These are phyloP conservation scores for Bombardia bombarda DNA, from an alignment of 495 filamentous ascomycete genomes.

Conservation along the genomic window DNA sequence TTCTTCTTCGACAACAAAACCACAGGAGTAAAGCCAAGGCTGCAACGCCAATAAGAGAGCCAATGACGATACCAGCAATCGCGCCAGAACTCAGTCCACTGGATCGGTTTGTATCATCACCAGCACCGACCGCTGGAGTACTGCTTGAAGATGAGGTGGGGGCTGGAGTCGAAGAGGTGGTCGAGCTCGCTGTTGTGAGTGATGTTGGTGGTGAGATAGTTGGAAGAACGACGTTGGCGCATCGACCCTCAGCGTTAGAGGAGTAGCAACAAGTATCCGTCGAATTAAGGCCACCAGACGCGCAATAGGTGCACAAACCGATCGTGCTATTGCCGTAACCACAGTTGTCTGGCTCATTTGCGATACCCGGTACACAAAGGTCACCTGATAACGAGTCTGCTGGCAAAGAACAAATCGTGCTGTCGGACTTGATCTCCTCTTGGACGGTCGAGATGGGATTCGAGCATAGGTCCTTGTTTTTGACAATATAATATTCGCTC, in stretches of 20 bases:
- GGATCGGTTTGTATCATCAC: no score
- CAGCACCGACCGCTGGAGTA: conserved; percentile 30
- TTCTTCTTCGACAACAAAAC: conserved; percentile 51
- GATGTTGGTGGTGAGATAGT: conserved; percentile 57
- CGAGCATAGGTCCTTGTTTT: conserved; percentile 66
- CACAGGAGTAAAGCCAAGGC: conserved; percentile 57
- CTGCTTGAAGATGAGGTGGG: conserved; percentile 34
- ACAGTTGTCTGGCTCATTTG: conserved; percentile 83
- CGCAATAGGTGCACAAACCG: conserved; percentile 84
- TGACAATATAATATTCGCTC: conserved; percentile 76
- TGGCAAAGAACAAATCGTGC: conserved; percentile 80
- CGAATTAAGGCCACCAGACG: conserved; percentile 70
- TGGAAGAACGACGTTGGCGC: conserved; percentile 66
- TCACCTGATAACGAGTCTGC: conserved; percentile 61
- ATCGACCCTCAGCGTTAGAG: conserved; percentile 63
- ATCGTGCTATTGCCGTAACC: conserved; percentile 74
- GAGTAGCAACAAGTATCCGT: conserved; percentile 93
- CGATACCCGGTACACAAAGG: conserved; percentile 63
- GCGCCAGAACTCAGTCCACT: conserved; percentile 65
- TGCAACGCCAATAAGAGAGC: conserved; percentile 63
- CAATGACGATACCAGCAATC: conserved; percentile 87
- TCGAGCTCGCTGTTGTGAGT: conserved; percentile 51
- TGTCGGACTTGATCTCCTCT: conserved; percentile 81
- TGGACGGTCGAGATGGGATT: conserved; percentile 54
- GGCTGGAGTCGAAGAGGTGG: conserved; percentile 34